Percentiles rank a stretch among this genome's conserved stretches.
These are phyloP conservation scores for Talaromyces sp. DNA, from an alignment of 2,329 filamentous ascomycete genomes.

Conservation along the genomic window DNA sequence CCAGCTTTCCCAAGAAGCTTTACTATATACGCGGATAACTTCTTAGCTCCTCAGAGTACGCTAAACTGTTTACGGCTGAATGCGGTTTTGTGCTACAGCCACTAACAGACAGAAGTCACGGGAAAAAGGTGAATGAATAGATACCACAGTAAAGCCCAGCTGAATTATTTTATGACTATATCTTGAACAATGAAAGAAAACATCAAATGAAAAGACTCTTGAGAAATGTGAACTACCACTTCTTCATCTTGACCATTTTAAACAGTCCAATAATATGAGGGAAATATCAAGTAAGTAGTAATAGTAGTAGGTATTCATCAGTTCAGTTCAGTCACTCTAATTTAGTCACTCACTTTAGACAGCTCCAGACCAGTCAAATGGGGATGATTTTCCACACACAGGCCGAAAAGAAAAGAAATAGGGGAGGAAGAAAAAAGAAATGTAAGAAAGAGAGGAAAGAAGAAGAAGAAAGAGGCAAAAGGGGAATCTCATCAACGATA, in stretches of 20 bases:
- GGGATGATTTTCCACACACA: slow-evolving; percentile 3
- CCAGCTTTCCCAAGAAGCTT: slow-evolving; percentile 3
- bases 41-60: background rate
- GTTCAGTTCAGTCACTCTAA: slow-evolving; percentile 11
- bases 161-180: background rate
- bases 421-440: slow-evolving; percentile 31
- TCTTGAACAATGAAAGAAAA: background rate
- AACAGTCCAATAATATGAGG: too few relatives aligned
- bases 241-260: background rate
- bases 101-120: background rate
- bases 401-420: slow-evolving; percentile 23
- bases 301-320: slow-evolving; percentile 13
- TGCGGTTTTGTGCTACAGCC: background rate
- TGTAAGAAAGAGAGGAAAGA: slow-evolving; percentile 18
- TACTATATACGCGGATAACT: background rate
- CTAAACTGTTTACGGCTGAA: slow-evolving; percentile 12
- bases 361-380: slow-evolving; percentile 13
- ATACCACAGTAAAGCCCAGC: background rate
- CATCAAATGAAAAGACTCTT: background rate
- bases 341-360: slow-evolving; percentile 14
- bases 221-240: background rate
- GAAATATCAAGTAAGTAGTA: background rate
- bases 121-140: background rate
- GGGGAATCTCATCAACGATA: slow-evolving; percentile 7
- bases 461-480: slow-evolving; percentile 16